Evolutionary conservation across 2,329 filamentous ascomycete species (phyloP), one percentile per base, ranked within the genome.

Genomic region (Venturia nashicola): DNA sequence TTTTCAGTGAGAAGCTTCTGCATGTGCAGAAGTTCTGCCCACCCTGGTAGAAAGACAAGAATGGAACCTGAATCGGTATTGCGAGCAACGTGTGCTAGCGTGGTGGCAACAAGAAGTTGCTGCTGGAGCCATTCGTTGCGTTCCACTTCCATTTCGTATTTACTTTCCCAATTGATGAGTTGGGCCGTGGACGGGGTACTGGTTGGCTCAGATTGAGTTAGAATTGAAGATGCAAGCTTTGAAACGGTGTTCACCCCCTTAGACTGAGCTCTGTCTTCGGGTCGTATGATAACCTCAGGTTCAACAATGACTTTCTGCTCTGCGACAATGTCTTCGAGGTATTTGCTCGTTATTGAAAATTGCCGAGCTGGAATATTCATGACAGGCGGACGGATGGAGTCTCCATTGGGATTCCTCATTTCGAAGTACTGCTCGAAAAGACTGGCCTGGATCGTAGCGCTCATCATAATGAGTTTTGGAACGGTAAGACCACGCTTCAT

Each of bases 401-500:
- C 65, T n/a, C 73, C 73, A 61, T 72, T 68, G n/a, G 67, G 54
- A n/a, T 69, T 67, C 27, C 66, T 67, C 55, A 69, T 70, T 36
- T 68, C 65, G 61, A 81, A 78, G 68, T 81, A 82, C 2, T 71
- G 71, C 18, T 77, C 72, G 66, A 82, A 78, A 2, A 79, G 71
- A 54, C 77, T 72, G 12, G 74, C 71, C 64, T 81, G 75, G 65
- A 80, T 69, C 16, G 78, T 80, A 9, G 79, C 78, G 67, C 78
- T 80, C 79, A 81, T 80, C 34, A 81, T 68, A 14, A 79, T 72
- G 23, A 81, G 67, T 66, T 77, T 79, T 3, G 79, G 78, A 16
- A 72, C 70, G 8, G 69, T 65, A 39, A 72, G 71, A 5, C 74
- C 72, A 12, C 65, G 67, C 34, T 63, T 65, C 65, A 68, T 68